Conservation (phyloP, 768 basidiomycete species). For the Amanita phalloides region DNA sequence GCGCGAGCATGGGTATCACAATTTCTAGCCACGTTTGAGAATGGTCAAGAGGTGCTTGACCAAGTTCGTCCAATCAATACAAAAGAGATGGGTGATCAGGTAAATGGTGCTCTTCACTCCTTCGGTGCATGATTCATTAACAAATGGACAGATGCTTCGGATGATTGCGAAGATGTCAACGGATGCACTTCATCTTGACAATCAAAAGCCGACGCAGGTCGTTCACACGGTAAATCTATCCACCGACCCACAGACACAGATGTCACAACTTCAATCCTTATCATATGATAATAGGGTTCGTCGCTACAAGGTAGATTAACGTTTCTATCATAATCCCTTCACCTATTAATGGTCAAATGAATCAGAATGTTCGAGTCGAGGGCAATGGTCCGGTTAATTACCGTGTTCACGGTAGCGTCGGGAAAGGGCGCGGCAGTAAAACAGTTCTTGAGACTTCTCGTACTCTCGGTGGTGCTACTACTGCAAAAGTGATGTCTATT, state of each 20-base stretch:
- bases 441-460: slow-evolving; percentile 15
- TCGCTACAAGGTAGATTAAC: slow-evolving; percentile 23
- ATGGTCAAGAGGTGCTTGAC: slow-evolving; percentile 30
- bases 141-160: slow-evolving; percentile 20
- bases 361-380: slow-evolving; percentile 19
- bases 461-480: slow-evolving; percentile 17
- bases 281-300: slow-evolving; percentile 27
- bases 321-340: neutral
- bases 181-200: slow-evolving; percentile 34
- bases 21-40: slow-evolving; percentile 29
- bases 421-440: slow-evolving; percentile 28
- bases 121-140: slow-evolving; percentile 1
- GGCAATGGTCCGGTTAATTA: slow-evolving; percentile 22
- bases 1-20: slow-evolving; percentile 41
- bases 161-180: slow-evolving; percentile 35
- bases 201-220: slow-evolving; percentile 31
- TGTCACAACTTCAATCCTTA: slow-evolving; percentile 19
- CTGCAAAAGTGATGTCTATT: slow-evolving; percentile 33
- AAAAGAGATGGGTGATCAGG: slow-evolving; percentile 19
- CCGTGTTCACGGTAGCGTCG: slow-evolving; percentile 29
- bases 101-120: slow-evolving; percentile 10
- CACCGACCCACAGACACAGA: slow-evolving; percentile 9
- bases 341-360: neutral
- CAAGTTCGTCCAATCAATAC: slow-evolving; percentile 37
- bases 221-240: slow-evolving; percentile 21